A percentile compares a stretch with the other conserved stretches of the same genome.
Conservation (phyloP, 1,284 basidiomycete genomes). For the Sanguinoderma infundibulare region DNA sequence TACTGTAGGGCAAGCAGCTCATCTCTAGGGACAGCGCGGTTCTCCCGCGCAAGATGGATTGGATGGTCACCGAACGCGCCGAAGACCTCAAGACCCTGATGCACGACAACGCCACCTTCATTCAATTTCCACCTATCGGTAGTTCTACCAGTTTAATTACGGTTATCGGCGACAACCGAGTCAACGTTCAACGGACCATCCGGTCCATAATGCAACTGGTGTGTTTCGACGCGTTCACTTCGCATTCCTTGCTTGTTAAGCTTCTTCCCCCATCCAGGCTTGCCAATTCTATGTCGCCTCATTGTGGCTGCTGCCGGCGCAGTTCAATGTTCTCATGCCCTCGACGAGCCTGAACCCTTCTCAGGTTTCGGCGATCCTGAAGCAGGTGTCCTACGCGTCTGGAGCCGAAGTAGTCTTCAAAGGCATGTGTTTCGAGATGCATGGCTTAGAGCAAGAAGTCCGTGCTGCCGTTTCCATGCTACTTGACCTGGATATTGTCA, state of each 20-base stretch:
- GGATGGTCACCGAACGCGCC: slow-evolving; percentile 93
- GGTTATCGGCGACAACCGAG: slow-evolving; percentile 93
- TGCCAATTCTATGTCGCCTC: slow-evolving; percentile 96
- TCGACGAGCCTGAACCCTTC: slow-evolving; percentile 82
- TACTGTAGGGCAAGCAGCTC: slow-evolving; percentile 82
- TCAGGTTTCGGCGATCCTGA: slow-evolving; percentile 85
- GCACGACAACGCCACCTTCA: slow-evolving; percentile 96
- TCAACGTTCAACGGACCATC: slow-evolving; percentile 95
- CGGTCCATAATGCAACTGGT: slow-evolving; percentile 95
- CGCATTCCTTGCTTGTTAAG: slow-evolving; percentile 13
- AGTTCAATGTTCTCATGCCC: slow-evolving; percentile 91
- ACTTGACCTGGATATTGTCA: slow-evolving; percentile 89
- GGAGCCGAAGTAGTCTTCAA: slow-evolving; percentile 98
- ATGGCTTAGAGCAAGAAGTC: slow-evolving; percentile 95
- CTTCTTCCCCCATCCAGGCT: slow-evolving; percentile 56
- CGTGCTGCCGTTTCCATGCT: slow-evolving; percentile 86
- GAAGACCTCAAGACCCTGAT: slow-evolving; percentile 92
- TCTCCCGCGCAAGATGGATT: slow-evolving; percentile 95
- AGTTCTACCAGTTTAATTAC: slow-evolving; percentile 91
- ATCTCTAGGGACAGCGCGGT: slow-evolving; percentile 94
- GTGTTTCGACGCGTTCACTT: slow-evolving; percentile 37
- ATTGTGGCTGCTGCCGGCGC: slow-evolving; percentile 93
- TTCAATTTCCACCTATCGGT: slow-evolving; percentile 91
- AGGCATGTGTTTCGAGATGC: slow-evolving; percentile 96
- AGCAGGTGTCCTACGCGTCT: slow-evolving; percentile 85